These are phyloP conservation scores for Taphrina communis DNA, from an alignment of 1,139 yeast species.

Conservation along the genomic window DNA sequence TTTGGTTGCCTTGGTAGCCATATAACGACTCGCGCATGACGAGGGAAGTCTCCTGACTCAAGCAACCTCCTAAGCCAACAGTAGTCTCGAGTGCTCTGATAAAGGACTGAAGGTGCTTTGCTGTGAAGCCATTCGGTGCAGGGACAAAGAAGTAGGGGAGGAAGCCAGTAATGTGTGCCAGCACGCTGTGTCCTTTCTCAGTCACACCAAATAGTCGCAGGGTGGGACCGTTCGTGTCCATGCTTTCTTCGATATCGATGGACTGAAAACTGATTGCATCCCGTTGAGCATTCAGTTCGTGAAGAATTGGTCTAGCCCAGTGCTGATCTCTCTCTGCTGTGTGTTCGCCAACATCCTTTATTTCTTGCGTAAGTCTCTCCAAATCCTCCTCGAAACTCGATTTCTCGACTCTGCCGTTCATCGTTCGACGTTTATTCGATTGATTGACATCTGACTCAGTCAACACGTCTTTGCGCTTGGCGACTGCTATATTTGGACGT, in stretches of 20 bases:
- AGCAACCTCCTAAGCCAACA: conserved; percentile 58
- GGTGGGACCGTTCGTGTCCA: conserved; percentile 57
- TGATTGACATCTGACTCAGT: conserved; percentile 9
- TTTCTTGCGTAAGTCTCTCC: conserved; percentile 54
- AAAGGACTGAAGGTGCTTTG: conserved; percentile 49
- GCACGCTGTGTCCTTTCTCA: conserved; percentile 67
- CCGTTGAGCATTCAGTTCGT: conserved; percentile 57
- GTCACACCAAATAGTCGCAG: conserved; percentile 94
- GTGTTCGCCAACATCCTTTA: conserved; percentile 45
- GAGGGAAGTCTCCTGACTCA: conserved; percentile 57
- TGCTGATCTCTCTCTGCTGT: conserved; percentile 56
- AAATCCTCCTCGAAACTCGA: conserved; percentile 59
- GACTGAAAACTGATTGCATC: conserved; percentile 79
- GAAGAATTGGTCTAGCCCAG: conserved; percentile 69
- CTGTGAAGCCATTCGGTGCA: conserved; percentile 77
- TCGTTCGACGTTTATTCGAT: conserved; percentile 19
- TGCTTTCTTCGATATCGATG: conserved; percentile 88
- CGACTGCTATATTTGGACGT: background rate
- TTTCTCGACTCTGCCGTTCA: conserved; percentile 8
- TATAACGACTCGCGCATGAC: conserved; percentile 83
- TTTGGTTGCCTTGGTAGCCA: conserved; percentile 85
- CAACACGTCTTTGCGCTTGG: conserved; percentile 33
- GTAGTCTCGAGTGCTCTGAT: conserved; percentile 54
- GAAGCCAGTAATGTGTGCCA: conserved; percentile 89
- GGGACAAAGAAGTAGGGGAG: conserved; percentile 90